A percentile compares a stretch with the other conserved stretches of the same genome.
These are phyloP conservation scores for Hypoxylon sp. DNA, from an alignment of 2,329 filamentous ascomycete species.

Conservation along the genomic window DNA sequence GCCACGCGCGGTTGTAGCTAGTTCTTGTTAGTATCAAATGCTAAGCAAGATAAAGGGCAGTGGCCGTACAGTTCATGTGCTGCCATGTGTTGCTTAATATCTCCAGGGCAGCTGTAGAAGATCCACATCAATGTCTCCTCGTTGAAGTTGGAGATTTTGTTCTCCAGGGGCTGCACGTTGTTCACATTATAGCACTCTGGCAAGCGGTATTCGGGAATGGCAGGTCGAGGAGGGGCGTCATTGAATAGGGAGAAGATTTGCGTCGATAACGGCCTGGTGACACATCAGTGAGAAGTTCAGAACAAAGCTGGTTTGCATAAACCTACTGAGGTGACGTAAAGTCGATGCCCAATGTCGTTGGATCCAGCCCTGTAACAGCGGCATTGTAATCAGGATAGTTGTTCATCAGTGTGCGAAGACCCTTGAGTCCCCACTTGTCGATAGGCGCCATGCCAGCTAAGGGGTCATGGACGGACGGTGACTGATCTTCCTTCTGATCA, in stretches of 20 bases:
- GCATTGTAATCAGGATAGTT: constrained; percentile 73
- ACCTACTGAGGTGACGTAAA: constrained; percentile 69
- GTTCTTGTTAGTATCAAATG: constrained; percentile 30
- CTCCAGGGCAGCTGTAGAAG: constrained; percentile 74
- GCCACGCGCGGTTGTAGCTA: constrained; percentile 74
- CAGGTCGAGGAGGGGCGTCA: constrained; percentile 68
- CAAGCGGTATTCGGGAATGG: constrained; percentile 68
- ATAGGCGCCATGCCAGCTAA: constrained; percentile 71
- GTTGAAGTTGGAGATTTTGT: constrained; percentile 75
- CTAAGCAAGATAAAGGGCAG: not conserved
- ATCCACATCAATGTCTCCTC: constrained; percentile 78
- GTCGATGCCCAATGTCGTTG: constrained; percentile 68
- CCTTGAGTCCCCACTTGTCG: constrained; percentile 75
- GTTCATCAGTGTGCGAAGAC: constrained; percentile 72
- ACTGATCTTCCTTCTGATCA: constrained; percentile 58
- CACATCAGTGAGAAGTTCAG: constrained; percentile 29
- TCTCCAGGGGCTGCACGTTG: constrained; percentile 74
- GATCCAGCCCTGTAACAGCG: constrained; percentile 71
- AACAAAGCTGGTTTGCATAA: not conserved
- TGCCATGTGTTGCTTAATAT: constrained; percentile 73
- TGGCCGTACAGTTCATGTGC: constrained; percentile 70
- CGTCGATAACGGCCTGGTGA: constrained; percentile 64
- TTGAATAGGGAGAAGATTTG: constrained; percentile 73
- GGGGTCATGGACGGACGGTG: constrained; percentile 65
- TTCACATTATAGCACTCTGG: constrained; percentile 76